Base-by-base conservation (phyloP, 148 eudicot genomes). In the Diospyros kaki region DNA sequence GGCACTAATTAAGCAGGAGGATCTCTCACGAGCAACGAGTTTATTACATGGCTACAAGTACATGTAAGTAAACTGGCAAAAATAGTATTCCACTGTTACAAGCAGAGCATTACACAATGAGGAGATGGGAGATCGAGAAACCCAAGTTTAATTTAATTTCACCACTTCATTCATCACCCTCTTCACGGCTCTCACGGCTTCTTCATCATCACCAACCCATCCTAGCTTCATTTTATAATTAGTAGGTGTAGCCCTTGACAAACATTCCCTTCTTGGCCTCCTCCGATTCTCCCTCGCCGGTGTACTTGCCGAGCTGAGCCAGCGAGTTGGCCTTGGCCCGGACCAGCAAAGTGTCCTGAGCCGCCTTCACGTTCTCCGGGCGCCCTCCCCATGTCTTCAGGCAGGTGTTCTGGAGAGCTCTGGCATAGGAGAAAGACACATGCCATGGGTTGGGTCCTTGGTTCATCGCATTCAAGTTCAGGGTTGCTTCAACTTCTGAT, bases 401-500 rank as follows among this genome's bases (percentile, higher is more conserved):
- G 88, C 94, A 91, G 17, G 94, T 93, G 90, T 93, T 91, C 72
- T 93, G 98, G 63, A 93, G 94, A 10, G 98, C 98, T 75, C 98
- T 82, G 56, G 97, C 97, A 52, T 94, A 91, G 60, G 97, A 94
- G 91, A 91, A 94, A 0, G 98, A 91, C 40, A 93, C 91, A 69
- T 91, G 97, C 98, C 98, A 93, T 63, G 98, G 97, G 89, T 88
- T 86, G 13, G 93, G 84, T 63, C 78, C 78, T 81, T 93, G 94
- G 89, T 93, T 93, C 94, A 93, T 93, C 7, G 94, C 94, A 51
- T 93, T 88, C 89, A 93, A 82, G 90, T 93, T 93, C 77, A 76
- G 77, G 45, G 97, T 93, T 43, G 98, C 98, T 76, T 93, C 98
- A 38, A 91, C 98, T 76, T 93, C 98, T 55, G 97, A 91, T 87